Evolutionary conservation across 2,329 filamentous ascomycete genomes (phyloP).

Genomic region (Drechslerella stenobrocha): DNA sequence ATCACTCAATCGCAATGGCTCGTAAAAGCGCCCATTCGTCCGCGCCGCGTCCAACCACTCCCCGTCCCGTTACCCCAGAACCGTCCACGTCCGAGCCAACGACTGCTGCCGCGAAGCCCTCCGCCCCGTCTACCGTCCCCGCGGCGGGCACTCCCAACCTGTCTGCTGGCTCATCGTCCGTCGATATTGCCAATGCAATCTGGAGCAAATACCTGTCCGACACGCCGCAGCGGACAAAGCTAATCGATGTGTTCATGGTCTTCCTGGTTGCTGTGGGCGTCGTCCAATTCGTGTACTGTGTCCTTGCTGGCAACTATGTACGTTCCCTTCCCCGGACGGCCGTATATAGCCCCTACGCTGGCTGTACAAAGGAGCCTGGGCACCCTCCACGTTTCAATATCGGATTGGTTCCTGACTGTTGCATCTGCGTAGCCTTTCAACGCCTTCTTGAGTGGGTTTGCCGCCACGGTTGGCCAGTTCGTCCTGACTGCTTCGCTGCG

Average conservation of each 20-base stretch:
- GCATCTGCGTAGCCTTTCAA: slow-evolving; percentile 79
- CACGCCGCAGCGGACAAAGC: slow-evolving; percentile 87
- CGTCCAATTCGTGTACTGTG: slow-evolving; percentile 92
- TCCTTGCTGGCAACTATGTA: slow-evolving; percentile 92
- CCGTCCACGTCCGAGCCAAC: slow-evolving; percentile 20
- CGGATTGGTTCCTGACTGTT: neutral
- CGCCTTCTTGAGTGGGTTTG: slow-evolving; percentile 94
- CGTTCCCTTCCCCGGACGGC: slow-evolving; percentile 57
- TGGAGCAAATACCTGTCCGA: slow-evolving; percentile 76
- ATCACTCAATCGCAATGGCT: slow-evolving; percentile 32
- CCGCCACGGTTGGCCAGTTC: slow-evolving; percentile 92
- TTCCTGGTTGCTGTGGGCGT: slow-evolving; percentile 83
- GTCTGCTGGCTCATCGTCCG: slow-evolving; percentile 26
- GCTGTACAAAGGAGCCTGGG: too few species aligned
- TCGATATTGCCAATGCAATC: slow-evolving; percentile 56
- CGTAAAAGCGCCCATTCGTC: slow-evolving; percentile 36
- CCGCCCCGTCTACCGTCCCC: slow-evolving; percentile 3
- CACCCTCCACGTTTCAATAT: too few species aligned
- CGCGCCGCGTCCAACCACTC: slow-evolving; percentile 34
- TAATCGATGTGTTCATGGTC: slow-evolving; percentile 85
- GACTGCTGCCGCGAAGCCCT: slow-evolving; percentile 5
- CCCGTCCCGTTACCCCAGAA: slow-evolving; percentile 36
- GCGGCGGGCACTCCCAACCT: slow-evolving; percentile 8
- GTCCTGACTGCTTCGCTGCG: slow-evolving; percentile 85
- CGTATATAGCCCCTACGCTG: too few species aligned